Evolutionary conservation across 768 basidiomycete genomes (phyloP).

Genomic region (Leucosporidium creatinivorum): DNA sequence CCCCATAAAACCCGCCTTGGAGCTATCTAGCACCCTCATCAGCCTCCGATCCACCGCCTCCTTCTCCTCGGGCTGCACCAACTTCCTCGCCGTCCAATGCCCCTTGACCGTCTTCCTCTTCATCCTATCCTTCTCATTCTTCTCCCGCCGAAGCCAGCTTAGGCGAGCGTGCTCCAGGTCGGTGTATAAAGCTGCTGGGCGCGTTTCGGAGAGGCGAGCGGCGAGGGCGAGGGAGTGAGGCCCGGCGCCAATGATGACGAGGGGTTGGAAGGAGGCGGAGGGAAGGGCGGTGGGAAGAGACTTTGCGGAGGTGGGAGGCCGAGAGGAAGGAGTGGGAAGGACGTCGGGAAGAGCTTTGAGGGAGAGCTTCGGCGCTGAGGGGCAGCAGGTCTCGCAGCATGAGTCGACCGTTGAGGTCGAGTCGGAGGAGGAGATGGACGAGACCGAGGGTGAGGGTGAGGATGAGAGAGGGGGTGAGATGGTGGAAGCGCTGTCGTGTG

Average conservation of each 20-base stretch:
- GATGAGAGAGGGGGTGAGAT: no score
- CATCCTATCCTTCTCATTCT: not conserved
- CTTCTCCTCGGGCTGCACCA: conserved; percentile 7
- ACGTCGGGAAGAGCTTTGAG: no score
- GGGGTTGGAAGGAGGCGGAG: conserved; percentile 19
- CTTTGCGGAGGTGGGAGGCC: not conserved
- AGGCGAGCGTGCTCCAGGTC: conserved; percentile 38
- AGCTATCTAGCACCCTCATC: conserved; percentile 30
- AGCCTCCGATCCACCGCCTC: not conserved
- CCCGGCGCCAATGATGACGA: conserved; percentile 36
- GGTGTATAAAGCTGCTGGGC: conserved; percentile 35
- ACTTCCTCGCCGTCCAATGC: conserved; percentile 9
- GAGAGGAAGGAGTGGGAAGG: not conserved
- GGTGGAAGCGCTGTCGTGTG: no score
- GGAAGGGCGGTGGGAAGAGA: not conserved
- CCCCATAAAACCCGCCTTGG: conserved; percentile 11
- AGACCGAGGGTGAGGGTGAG: no score
- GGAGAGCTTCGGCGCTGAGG: no score
- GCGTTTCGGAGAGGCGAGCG: conserved; percentile 30
- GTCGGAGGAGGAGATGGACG: no score
- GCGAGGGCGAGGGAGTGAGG: conserved; percentile 37
- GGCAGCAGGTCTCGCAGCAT: no score
- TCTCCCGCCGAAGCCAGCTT: conserved; percentile 32
- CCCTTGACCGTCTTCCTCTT: conserved; percentile 23
- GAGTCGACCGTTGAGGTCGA: no score